These are phyloP conservation scores for Alopecurus myosuroides DNA, from an alignment of 176 grass and related monocot species.

Conservation along the genomic window DNA sequence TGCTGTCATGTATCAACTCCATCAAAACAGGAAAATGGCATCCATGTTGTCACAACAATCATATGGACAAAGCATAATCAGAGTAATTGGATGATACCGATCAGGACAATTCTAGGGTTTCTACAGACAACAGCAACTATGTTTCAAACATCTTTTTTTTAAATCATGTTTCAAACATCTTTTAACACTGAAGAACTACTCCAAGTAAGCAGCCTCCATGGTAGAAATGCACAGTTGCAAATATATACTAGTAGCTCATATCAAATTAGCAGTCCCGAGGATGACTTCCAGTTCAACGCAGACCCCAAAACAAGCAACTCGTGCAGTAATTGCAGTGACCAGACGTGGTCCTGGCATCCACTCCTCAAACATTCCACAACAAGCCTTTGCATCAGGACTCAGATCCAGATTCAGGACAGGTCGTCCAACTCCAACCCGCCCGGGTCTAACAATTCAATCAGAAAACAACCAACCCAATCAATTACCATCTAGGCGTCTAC, in stretches of 20 bases:
- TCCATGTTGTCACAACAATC: not conserved
- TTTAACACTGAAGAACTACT: too few species aligned
- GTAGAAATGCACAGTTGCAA: not conserved
- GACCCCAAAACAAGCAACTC: not conserved
- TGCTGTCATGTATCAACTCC: not conserved
- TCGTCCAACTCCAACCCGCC: too few species aligned
- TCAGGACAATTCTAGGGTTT: not conserved
- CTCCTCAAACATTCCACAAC: slow-evolving; percentile 17
- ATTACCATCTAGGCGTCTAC: slow-evolving; percentile 18
- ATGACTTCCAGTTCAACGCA: not conserved
- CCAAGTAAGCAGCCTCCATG: too few species aligned
- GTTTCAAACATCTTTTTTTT: too few species aligned
- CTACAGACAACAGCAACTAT: not conserved
- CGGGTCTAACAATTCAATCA: not conserved
- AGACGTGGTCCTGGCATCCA: slow-evolving; percentile 5
- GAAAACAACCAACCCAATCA: slow-evolving; percentile 20
- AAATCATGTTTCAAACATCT: too few species aligned
- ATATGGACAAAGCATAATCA: not conserved
- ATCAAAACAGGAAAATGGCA: not conserved
- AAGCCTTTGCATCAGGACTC: slow-evolving; percentile 20
- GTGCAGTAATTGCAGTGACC: not conserved
- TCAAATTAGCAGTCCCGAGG: not conserved
- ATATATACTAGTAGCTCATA: not conserved
- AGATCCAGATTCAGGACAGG: slow-evolving; percentile 48
- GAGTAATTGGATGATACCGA: not conserved